A percentile compares a stretch with the other conserved stretches of the same genome.
Evolutionary conservation across 805 yeast genomes (phyloP).

Genomic region (Starmerella sirachaensis): DNA sequence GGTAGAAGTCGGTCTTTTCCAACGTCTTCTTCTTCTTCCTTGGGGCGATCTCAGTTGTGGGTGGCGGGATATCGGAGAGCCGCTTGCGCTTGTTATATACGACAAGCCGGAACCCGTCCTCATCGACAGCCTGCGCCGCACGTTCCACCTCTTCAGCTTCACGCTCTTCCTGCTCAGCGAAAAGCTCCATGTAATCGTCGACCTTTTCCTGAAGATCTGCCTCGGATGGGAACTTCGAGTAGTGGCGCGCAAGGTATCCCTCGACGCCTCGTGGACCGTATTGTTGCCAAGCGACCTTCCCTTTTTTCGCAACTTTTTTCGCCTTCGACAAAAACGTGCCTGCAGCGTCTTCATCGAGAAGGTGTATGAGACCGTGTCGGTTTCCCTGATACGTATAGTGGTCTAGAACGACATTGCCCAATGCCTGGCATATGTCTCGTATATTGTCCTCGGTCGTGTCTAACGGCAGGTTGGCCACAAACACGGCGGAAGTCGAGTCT

Average conservation of each 20-base stretch:
- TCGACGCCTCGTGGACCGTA: constrained; percentile 33
- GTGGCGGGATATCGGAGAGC: constrained; percentile 43
- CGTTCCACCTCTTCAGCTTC: constrained; percentile 20
- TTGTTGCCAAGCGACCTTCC: constrained; percentile 26
- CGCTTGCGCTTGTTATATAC: constrained; percentile 80
- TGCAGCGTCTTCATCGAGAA: constrained; percentile 59
- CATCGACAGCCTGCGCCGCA: constrained; percentile 54
- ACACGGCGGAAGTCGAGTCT: constrained; percentile 37
- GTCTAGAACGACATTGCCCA: constrained; percentile 35
- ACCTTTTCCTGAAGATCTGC: constrained; percentile 45
- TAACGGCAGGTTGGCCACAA: constrained; percentile 65
- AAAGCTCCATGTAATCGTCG: constrained; percentile 48
- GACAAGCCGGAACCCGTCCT: constrained; percentile 86
- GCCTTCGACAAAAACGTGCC: constrained; percentile 54
- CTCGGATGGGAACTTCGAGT: constrained; percentile 32
- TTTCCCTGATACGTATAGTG: constrained; percentile 27
- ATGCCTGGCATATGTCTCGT: constrained; percentile 42
- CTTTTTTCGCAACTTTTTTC: constrained; percentile 34
- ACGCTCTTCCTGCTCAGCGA: constrained; percentile 55
- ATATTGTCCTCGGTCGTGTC: constrained; percentile 42
- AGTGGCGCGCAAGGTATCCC: constrained; percentile 30
- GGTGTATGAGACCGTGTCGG: constrained; percentile 50
- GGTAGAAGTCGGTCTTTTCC: constrained; percentile 82
- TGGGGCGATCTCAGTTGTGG: constrained; percentile 17
- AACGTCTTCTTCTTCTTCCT: constrained; percentile 47